Evolutionary conservation across 1,284 basidiomycete species (phyloP), one percentile per base, ranked within the genome.

Genomic region (Trametes pubescens): DNA sequence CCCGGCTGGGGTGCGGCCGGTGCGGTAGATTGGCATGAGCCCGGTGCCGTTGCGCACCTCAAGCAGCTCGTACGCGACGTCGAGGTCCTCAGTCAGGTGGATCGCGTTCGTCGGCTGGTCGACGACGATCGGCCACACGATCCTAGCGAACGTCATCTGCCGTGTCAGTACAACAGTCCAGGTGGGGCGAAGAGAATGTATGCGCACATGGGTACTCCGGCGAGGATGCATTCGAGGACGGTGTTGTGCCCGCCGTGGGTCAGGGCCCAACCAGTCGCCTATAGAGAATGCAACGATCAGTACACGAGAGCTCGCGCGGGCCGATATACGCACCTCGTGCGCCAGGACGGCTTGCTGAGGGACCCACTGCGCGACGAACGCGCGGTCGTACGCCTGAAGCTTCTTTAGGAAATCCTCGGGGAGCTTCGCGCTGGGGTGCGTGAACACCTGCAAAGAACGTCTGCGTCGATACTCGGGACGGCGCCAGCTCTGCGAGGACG

Each of bases 61-160:
- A 22, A 72, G 24, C 21, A 72, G 55, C 55, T 72, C 66, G 59
- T 69, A 72, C 14, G 68, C 71, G 29, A 72, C 62, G 18, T 64
- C 56, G 51, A 69, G 66, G n/a, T 47, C 62, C 18, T 69, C 58
- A 4, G 65, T 52, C 8, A 69, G 47, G 47, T 66, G 58, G 5
- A 70, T 51, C 22, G 71, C 70, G 55, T 69, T 71, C 8, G 34
- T 7, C n/a, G 70, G 68, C 49, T 74, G 72, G 60, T 74, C 72
- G 16, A 57, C 66, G 43, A 49, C 46, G 57, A 71, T 68, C 0
- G 72, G 72, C 71, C 71, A 73, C 0, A 65, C n/a, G 9, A 62
- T 65, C 48, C 49, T 51, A 29, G 16, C 21, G 49, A 14, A 35
- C 49, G 49, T 32, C 2, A 34, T n/a, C n/a, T n/a, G 11, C 18